Percentiles rank a stretch among this genome's conserved stretches.
Conservation (phyloP, 2,329 filamentous ascomycete species). For the Ceratocystis papillata region DNA sequence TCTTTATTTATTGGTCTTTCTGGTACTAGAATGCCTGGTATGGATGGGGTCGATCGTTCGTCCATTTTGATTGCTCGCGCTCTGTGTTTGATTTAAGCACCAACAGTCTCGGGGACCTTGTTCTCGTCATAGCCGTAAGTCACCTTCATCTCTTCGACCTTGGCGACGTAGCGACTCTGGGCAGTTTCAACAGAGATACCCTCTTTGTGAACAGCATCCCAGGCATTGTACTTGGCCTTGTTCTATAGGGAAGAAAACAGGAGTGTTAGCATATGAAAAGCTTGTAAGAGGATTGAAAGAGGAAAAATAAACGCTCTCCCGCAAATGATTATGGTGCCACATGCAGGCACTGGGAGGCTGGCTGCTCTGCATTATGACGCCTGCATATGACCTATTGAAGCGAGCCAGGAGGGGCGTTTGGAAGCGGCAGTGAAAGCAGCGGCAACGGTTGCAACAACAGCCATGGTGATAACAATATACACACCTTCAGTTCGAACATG, state of each 20-base stretch:
- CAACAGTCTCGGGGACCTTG: conserved; percentile 51
- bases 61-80: neutral
- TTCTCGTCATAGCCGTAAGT: conserved; percentile 56
- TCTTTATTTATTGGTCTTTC: neutral
- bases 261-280: conserved; percentile 11
- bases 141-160: conserved; percentile 60
- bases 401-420: conserved; percentile 3
- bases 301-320: neutral
- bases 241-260: conserved; percentile 38
- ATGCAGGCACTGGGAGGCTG: neutral
- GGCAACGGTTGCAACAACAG: neutral
- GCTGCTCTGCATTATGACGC: neutral
- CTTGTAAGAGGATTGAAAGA: neutral
- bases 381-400: neutral
- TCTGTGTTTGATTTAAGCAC: conserved; percentile 27
- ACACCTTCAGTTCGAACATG: conserved; percentile 60
- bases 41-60: neutral
- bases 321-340: too few relatives aligned
- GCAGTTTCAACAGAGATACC: conserved; percentile 53
- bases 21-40: neutral
- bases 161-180: conserved; percentile 63
- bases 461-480: conserved; percentile 24
- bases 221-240: conserved; percentile 71
- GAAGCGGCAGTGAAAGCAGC: conserved; percentile 7
- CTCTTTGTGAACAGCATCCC: conserved; percentile 59